Conservation (phyloP, 345 rosid genomes). For the Eucalyptus regnans region DNA sequence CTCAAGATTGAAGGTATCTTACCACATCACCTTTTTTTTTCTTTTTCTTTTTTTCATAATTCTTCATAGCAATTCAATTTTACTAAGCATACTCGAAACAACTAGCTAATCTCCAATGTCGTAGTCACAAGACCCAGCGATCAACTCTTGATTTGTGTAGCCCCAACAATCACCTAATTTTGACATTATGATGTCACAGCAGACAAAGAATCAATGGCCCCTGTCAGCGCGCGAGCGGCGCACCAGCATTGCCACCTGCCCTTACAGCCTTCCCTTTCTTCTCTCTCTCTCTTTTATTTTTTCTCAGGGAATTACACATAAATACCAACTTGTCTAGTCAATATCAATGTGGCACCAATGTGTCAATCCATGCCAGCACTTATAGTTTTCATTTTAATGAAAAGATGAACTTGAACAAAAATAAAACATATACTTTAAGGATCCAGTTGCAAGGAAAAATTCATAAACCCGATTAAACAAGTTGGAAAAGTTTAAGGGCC, state of each 20-base stretch:
- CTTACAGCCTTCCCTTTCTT: background rate
- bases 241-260: background rate
- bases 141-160: background rate
- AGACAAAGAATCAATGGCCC: background rate
- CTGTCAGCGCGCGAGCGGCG: fast-evolving
- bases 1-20: background rate
- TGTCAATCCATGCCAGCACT: background rate
- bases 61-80: too few species aligned
- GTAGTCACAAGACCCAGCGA: background rate
- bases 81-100: too few species aligned
- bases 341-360: background rate
- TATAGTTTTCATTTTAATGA: too few species aligned
- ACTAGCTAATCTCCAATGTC: background rate
- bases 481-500: too few species aligned
- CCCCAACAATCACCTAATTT: background rate
- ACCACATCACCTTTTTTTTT: too few species aligned
- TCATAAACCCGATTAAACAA: background rate
- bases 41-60: too few species aligned
- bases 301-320: background rate
- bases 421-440: background rate
- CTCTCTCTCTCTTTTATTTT: background rate
- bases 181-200: background rate
- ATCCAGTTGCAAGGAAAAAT: too few species aligned
- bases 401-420: background rate
- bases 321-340: background rate